phyloP scores from a whole-genome alignment of 2,329 filamentous ascomycete genomes.

The Epichloe glyceriae region DNA sequence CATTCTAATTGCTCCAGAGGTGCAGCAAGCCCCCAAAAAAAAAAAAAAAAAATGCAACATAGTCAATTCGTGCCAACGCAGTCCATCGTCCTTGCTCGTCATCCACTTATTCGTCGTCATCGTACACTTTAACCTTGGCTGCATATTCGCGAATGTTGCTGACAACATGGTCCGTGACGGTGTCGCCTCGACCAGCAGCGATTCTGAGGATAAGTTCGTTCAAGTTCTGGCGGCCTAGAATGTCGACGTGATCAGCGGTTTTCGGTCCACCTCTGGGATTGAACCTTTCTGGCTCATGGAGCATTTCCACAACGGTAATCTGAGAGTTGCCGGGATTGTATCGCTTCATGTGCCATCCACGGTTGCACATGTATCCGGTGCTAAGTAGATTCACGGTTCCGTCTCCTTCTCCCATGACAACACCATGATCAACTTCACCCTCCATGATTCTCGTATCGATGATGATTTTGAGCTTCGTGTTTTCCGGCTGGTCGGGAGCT shows the following conservation, averaged over 20 bases:
- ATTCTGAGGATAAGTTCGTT: conserved; percentile 85
- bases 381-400: conserved; percentile 91
- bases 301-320: conserved; percentile 87
- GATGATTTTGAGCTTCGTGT: conserved; percentile 60
- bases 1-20: neutral
- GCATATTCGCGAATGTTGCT: conserved; percentile 77
- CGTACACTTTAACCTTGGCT: conserved; percentile 69
- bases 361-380: conserved; percentile 91
- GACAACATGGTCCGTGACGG: conserved; percentile 63
- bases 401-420: conserved; percentile 92
- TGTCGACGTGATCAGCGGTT: conserved; percentile 89
- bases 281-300: conserved; percentile 86
- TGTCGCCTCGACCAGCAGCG: conserved; percentile 70
- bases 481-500: conserved; percentile 45
- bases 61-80: neutral
- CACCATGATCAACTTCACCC: conserved; percentile 64
- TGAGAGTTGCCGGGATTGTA: conserved; percentile 81
- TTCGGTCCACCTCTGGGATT: conserved; percentile 62
- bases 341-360: conserved; percentile 83
- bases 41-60: neutral
- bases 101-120: conserved; percentile 35
- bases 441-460: conserved; percentile 53
- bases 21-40: neutral
- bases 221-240: conserved; percentile 73
- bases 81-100: neutral